phyloP scores from a whole-genome alignment of 768 basidiomycete genomes.

The Pulveroboletus sp. region DNA sequence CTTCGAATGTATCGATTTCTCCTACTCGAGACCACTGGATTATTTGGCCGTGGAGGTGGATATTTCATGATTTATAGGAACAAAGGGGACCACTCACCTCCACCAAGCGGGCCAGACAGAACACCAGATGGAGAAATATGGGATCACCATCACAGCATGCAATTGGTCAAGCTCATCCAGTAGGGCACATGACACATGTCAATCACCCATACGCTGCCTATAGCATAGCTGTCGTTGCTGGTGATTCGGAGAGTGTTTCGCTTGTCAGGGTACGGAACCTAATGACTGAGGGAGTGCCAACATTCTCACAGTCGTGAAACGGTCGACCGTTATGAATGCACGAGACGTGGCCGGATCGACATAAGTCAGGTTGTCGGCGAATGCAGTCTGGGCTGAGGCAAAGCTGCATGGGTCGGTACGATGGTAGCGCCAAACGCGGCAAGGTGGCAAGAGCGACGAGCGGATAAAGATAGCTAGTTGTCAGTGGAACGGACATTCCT shows the following conservation, averaged over 20 bases:
- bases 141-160: constrained; percentile 1
- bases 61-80: not conserved
- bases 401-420: constrained; percentile 35
- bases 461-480: constrained; percentile 1
- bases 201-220: constrained; percentile 61
- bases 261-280: constrained; percentile 44
- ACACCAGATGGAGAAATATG: constrained; percentile 39
- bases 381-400: constrained; percentile 40
- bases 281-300: not conserved
- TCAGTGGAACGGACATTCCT: constrained; percentile 7
- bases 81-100: constrained; percentile 22
- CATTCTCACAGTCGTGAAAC: constrained; percentile 46
- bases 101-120: constrained; percentile 70
- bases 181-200: constrained; percentile 64
- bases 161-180: constrained; percentile 40
- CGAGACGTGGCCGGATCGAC: constrained; percentile 60
- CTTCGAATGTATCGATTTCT: constrained; percentile 81
- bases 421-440: not conserved
- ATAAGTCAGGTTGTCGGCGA: constrained; percentile 50
- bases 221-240: constrained; percentile 46
- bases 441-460: constrained; percentile 9
- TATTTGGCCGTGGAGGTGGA: constrained; percentile 37
- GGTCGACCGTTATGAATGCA: constrained; percentile 76
- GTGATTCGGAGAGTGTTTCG: constrained; percentile 66
- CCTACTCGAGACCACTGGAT: constrained; percentile 58